Conservation (phyloP, 768 basidiomycete genomes). For the Tricholoma saponaceum region DNA sequence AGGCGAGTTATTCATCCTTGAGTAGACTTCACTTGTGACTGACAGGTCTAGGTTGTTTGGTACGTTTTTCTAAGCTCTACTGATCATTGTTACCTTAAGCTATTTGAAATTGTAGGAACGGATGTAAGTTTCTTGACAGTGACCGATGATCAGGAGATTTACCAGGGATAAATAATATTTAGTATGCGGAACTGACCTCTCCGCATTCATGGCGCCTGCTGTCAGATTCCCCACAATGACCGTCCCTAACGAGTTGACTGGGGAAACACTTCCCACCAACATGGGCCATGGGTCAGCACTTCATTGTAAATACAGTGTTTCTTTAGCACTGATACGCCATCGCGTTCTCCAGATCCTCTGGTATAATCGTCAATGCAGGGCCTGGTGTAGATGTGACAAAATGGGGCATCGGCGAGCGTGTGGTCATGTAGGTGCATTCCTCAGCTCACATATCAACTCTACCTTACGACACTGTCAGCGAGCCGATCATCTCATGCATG, state of each 20-base stretch:
- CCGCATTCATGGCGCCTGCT: conserved; percentile 29
- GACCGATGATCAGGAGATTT: neutral
- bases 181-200: conserved; percentile 43
- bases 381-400: conserved; percentile 22
- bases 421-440: neutral
- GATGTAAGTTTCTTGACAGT: neutral
- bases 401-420: conserved; percentile 26
- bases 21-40: neutral
- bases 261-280: conserved; percentile 33
- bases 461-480: conserved; percentile 19
- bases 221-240: conserved; percentile 25
- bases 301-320: neutral
- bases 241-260: conserved; percentile 30
- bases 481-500: conserved; percentile 35
- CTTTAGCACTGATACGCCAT: neutral
- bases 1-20: conserved; percentile 19
- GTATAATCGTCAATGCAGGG: conserved; percentile 27
- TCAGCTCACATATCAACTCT: neutral
- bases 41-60: neutral
- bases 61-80: neutral
- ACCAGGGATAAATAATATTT: neutral
- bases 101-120: neutral
- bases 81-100: neutral
- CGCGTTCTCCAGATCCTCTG: conserved; percentile 22
- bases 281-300: conserved; percentile 39